These are phyloP conservation scores for Mortierella sp. DNA, from an alignment of 371 early-diverging fungal genomes.

Conservation along the genomic window DNA sequence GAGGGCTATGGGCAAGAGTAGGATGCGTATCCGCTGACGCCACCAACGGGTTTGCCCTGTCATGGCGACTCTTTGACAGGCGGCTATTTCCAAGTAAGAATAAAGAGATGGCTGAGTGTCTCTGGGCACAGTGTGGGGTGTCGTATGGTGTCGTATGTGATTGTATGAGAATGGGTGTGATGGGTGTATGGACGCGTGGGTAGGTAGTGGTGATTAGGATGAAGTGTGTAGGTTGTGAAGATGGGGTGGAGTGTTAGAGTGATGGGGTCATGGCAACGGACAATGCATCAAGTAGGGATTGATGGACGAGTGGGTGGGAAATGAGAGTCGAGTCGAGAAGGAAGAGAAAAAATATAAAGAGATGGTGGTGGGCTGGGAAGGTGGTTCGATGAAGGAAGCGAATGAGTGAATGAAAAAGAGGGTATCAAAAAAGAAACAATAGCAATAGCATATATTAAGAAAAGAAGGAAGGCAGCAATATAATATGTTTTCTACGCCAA, in stretches of 20 bases:
- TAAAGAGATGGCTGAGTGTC: conserved; percentile 1
- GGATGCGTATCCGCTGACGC: conserved; percentile 12
- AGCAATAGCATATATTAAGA: too few species aligned
- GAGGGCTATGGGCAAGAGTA: conserved; percentile 11
- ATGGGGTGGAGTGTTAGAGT: background rate
- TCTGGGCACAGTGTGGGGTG: background rate
- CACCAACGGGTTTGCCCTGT: conserved; percentile 25
- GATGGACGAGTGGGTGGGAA: conserved; percentile 5
- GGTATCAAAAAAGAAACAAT: too few species aligned
- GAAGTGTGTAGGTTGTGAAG: background rate
- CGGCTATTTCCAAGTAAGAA: background rate
- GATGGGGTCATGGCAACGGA: background rate
- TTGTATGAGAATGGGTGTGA: background rate
- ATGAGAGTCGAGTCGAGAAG: background rate
- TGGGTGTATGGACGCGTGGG: too few species aligned
- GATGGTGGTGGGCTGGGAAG: background rate
- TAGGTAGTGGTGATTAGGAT: background rate
- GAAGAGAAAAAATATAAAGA: background rate
- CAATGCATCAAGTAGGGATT: background rate
- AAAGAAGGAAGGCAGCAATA: too few species aligned
- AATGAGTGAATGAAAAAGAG: too few species aligned
- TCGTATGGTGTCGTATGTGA: too few species aligned
- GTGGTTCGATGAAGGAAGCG: background rate
- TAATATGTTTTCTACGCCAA: too few species aligned
- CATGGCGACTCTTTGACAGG: conserved; percentile 7